A percentile compares a stretch with the other conserved stretches of the same genome.
Conservation (phyloP, 2,329 filamentous ascomycete species). For the Dactylellina cionopaga region DNA sequence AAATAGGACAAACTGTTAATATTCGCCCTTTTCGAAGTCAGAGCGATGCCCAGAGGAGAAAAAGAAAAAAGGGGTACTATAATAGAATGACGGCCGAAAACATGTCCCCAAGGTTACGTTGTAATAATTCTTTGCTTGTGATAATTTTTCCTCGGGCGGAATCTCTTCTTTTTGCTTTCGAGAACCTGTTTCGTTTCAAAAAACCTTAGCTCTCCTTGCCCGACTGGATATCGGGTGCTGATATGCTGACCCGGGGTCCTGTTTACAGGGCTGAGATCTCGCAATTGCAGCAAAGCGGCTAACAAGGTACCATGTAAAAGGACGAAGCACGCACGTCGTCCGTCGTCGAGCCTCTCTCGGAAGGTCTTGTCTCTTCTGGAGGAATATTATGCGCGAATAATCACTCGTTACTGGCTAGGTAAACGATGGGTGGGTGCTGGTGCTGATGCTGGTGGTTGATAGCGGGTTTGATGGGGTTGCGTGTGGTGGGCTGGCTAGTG, state of each 20-base stretch:
- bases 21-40: constrained; percentile 5
- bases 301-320: constrained; percentile 1
- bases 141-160: constrained; percentile 46
- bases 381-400: constrained; percentile 52
- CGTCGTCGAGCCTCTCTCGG: constrained; percentile 39
- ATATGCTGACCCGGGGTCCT: constrained; percentile 8
- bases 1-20: constrained; percentile 28
- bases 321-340: constrained; percentile 30
- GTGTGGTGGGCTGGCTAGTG: constrained; percentile 20
- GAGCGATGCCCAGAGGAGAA: no score
- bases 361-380: constrained; percentile 39
- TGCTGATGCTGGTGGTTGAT: constrained; percentile 18
- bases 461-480: not conserved
- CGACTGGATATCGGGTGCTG: not conserved
- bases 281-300: constrained; percentile 29
- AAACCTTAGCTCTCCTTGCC: not conserved
- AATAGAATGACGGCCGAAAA: constrained; percentile 30
- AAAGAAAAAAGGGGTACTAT: constrained; percentile 4
- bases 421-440: constrained; percentile 42
- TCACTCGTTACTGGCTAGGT: constrained; percentile 48
- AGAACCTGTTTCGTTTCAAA: constrained; percentile 25
- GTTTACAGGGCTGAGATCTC: constrained; percentile 49
- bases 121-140: constrained; percentile 39
- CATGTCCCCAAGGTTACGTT: not conserved
- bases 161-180: constrained; percentile 4